Evolutionary conservation across 2,329 filamentous ascomycete genomes (phyloP).

Genomic region (Zasmidium cellare): DNA sequence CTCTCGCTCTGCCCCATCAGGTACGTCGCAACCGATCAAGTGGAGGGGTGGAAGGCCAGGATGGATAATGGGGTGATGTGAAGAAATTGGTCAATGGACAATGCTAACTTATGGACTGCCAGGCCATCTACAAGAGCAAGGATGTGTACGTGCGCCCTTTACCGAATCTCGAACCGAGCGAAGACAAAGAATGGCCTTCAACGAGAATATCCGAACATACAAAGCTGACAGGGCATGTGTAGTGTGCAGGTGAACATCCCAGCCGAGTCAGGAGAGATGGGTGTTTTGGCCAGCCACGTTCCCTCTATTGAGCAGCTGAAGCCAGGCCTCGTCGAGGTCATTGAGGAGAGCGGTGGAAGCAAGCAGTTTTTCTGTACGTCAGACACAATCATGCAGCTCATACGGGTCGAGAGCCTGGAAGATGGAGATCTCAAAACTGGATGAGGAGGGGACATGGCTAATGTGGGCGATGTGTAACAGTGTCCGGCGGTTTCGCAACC

Average conservation of each 20-base stretch:
- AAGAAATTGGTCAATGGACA: background rate
- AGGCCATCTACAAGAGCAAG: constrained; percentile 70
- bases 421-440: too few relatives aligned
- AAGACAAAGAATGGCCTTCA: constrained; percentile 3
- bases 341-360: constrained; percentile 84
- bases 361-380: constrained; percentile 98
- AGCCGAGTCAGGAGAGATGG: constrained; percentile 98
- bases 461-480: constrained; percentile 46
- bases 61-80: background rate
- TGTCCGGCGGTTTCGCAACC: constrained; percentile 94
- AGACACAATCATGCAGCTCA: background rate
- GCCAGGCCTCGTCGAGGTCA: constrained; percentile 90
- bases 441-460: constrained; percentile 2
- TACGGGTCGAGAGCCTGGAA: constrained; percentile 1
- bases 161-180: constrained; percentile 11
- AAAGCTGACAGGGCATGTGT: constrained; percentile 30
- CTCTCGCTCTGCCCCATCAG: constrained; percentile 96
- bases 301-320: constrained; percentile 98
- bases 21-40: constrained; percentile 59
- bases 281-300: constrained; percentile 98
- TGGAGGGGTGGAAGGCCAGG: background rate
- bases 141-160: constrained; percentile 61
- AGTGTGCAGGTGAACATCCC: constrained; percentile 98
- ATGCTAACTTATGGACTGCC: constrained; percentile 27
- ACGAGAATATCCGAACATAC: background rate